Evolutionary conservation across 2,329 filamentous ascomycete genomes (phyloP).

Genomic region (Dactylellina drechsleri): DNA sequence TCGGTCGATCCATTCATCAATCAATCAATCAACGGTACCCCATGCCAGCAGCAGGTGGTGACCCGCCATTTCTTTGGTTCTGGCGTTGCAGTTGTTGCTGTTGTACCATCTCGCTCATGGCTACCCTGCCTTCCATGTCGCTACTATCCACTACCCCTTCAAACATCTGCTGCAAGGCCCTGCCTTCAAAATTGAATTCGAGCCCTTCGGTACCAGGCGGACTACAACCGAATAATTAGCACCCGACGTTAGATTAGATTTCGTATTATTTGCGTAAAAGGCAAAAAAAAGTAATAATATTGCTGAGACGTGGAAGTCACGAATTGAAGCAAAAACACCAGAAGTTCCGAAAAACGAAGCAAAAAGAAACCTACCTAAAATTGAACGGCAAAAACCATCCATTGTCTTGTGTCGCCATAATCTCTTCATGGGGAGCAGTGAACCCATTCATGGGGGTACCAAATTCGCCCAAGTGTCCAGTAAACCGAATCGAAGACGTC

Average conservation of each 20-base stretch:
- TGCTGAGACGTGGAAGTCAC: background rate
- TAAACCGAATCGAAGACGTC: conserved; percentile 33
- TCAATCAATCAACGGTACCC: conserved; percentile 28
- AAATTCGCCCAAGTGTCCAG: conserved; percentile 41
- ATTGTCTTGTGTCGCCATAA: conserved; percentile 49
- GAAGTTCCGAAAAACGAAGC: background rate
- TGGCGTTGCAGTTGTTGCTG: conserved; percentile 33
- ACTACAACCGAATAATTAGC: conserved; percentile 34
- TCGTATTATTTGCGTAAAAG: conserved; percentile 12
- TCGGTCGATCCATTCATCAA: conserved; percentile 36
- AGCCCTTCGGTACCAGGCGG: conserved; percentile 50
- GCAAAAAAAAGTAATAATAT: conserved; percentile 1
- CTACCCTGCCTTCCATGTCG: conserved; percentile 30
- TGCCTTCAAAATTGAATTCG: conserved; percentile 53
- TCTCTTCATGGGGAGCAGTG: conserved; percentile 50
- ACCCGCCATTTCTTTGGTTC: conserved; percentile 37
- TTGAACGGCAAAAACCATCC: conserved; percentile 53
- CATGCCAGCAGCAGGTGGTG: conserved; percentile 19
- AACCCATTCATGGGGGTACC: conserved; percentile 50
- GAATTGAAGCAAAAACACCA: background rate
- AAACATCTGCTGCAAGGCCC: conserved; percentile 53
- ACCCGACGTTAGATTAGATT: conserved; percentile 25
- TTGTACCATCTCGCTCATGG: conserved; percentile 50
- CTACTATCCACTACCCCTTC: conserved; percentile 46
- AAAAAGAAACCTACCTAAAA: conserved; percentile 39